Evolutionary conservation across 345 rosid species (phyloP).

Genomic region (Triadica sebifera): DNA sequence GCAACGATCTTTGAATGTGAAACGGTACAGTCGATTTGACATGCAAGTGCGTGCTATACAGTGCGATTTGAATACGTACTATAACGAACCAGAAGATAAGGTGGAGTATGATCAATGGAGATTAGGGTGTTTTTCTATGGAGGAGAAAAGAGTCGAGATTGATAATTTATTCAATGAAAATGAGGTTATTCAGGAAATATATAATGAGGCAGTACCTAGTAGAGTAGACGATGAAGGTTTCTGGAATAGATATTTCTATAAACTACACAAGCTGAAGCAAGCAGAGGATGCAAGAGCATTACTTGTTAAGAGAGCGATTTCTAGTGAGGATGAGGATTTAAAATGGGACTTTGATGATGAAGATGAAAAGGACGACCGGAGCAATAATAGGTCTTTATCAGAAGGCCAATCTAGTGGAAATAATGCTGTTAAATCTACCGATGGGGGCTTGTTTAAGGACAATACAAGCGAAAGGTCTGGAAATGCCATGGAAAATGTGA

Average conservation of each 20-base stretch:
- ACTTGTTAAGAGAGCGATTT: conserved; percentile 59
- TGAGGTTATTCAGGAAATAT: conserved; percentile 39
- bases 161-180: conserved; percentile 36
- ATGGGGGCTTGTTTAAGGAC: no score
- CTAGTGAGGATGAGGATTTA: conserved; percentile 64
- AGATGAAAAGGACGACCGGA: conserved; percentile 20
- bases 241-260: conserved; percentile 66
- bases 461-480: neutral
- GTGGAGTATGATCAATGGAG: conserved; percentile 54
- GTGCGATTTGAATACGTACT: conserved; percentile 45
- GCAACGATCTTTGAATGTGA: conserved; percentile 20
- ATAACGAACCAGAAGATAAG: conserved; percentile 54
- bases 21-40: conserved; percentile 66
- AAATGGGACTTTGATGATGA: conserved; percentile 79
- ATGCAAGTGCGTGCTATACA: conserved; percentile 55
- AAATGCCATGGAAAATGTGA: neutral
- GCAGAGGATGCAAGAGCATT: conserved; percentile 65
- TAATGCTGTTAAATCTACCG: neutral
- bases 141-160: conserved; percentile 44
- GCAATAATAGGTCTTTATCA: conserved; percentile 2
- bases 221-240: conserved; percentile 49
- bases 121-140: conserved; percentile 43
- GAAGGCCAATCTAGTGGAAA: conserved; percentile 12
- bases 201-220: conserved; percentile 39
- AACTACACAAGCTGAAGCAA: conserved; percentile 47